A percentile compares a stretch with the other conserved stretches of the same genome.
These are phyloP conservation scores for Rubia balearica DNA, from an alignment of 305 asterid genomes.

Conservation along the genomic window DNA sequence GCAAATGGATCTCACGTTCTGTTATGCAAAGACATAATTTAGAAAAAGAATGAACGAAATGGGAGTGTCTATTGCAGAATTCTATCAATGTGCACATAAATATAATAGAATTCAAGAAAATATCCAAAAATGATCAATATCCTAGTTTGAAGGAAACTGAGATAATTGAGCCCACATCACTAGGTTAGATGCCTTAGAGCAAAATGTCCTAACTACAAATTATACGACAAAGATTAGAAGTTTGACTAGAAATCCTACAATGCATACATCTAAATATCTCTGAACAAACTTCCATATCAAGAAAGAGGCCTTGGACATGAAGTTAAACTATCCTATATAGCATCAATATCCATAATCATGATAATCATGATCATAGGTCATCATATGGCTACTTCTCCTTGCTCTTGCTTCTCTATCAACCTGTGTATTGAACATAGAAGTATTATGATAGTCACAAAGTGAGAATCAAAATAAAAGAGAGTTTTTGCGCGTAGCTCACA, in stretches of 20 bases:
- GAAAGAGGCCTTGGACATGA: neutral
- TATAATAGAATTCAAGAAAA: too few species aligned
- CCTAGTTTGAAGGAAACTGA: neutral
- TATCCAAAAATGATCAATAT: neutral
- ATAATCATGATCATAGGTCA: conserved; percentile 49
- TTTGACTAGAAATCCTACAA: conserved; percentile 8
- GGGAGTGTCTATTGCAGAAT: too few species aligned
- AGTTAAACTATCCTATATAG: neutral
- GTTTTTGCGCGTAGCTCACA: neutral
- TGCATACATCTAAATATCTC: neutral
- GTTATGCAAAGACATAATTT: too few species aligned
- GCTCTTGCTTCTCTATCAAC: conserved; percentile 74
- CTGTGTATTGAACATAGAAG: conserved; percentile 21
- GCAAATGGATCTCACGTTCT: neutral
- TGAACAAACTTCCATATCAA: neutral
- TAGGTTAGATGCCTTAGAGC: neutral
- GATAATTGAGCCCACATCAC: neutral
- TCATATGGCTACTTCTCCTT: conserved; percentile 60
- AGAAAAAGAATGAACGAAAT: neutral
- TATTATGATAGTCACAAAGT: neutral
- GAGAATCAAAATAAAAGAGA: neutral
- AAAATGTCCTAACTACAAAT: neutral
- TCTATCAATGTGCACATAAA: too few species aligned
- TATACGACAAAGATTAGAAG: neutral
- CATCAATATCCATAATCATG: conserved; percentile 25